Percentiles rank a stretch among this genome's conserved stretches.
phyloP scores from a whole-genome alignment of 1,284 basidiomycete species.

The Ustilago hordei region DNA sequence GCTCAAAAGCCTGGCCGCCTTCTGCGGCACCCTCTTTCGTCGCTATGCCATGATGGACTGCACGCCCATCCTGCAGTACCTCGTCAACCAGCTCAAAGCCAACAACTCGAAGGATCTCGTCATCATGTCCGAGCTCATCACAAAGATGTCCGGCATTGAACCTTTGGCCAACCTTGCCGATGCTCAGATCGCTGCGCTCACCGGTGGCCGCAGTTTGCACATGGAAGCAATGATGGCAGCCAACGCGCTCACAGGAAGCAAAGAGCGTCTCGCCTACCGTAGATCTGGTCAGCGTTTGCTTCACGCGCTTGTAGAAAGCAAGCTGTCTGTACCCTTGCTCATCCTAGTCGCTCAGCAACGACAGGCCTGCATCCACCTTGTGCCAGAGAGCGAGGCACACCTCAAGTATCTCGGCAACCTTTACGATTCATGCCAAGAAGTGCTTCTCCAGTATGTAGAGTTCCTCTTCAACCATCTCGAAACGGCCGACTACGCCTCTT shows the following conservation, averaged over 20 bases:
- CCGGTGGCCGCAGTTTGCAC: constrained; percentile 86
- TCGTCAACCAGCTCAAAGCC: constrained; percentile 82
- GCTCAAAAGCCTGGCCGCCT: constrained; percentile 87
- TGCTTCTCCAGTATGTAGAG: constrained; percentile 67
- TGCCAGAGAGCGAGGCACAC: constrained; percentile 61
- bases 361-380: constrained; percentile 65
- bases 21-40: constrained; percentile 90
- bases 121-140: constrained; percentile 89
- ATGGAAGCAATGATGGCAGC: constrained; percentile 78
- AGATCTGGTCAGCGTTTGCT: constrained; percentile 58
- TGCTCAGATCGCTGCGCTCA: constrained; percentile 86
- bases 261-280: constrained; percentile 52
- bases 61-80: constrained; percentile 85
- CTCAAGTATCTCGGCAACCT: constrained; percentile 67
- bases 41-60: constrained; percentile 82
- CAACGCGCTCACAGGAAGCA: constrained; percentile 57
- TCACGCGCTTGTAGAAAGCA: constrained; percentile 45
- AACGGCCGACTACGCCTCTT: constrained; percentile 52
- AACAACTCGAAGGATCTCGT: constrained; percentile 86
- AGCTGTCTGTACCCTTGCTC: constrained; percentile 61
- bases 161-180: constrained; percentile 77
- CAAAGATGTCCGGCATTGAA: constrained; percentile 94
- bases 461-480: constrained; percentile 63
- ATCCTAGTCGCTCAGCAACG: constrained; percentile 67
- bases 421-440: constrained; percentile 64